phyloP scores from a whole-genome alignment of 108 stramenopile genomes.

The Skeletonema menzelii region DNA sequence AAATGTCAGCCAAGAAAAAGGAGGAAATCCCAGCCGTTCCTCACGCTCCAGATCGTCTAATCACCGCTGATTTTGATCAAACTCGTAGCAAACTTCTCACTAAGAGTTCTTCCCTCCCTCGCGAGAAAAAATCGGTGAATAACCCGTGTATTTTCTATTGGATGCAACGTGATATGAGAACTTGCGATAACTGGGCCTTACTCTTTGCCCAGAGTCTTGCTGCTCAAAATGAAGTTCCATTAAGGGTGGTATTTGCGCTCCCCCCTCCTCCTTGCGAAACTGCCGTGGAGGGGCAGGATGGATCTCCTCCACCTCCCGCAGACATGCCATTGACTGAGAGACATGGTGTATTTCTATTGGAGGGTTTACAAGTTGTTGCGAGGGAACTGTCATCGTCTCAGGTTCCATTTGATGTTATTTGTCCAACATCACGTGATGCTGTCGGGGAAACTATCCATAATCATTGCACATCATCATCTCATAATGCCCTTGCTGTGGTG shows the following conservation, averaged over 20 bases:
- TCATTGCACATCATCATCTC: conserved; percentile 40
- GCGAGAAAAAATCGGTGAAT: neutral
- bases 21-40: conserved; percentile 1
- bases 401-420: conserved; percentile 85
- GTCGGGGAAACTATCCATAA: conserved; percentile 45
- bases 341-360: conserved; percentile 86
- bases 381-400: conserved; percentile 55
- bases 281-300: conserved; percentile 30
- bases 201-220: conserved; percentile 81
- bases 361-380: conserved; percentile 85
- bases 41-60: conserved; percentile 30
- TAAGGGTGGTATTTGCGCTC: conserved; percentile 79
- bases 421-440: conserved; percentile 40
- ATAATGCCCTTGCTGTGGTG: conserved; percentile 67
- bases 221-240: conserved; percentile 44
- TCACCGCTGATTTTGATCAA: conserved; percentile 25
- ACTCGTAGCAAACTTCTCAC: conserved; percentile 42
- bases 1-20: conserved; percentile 3
- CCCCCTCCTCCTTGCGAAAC: conserved; percentile 52
- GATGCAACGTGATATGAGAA: conserved; percentile 97
- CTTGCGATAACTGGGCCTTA: conserved; percentile 95
- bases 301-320: conserved; percentile 30
- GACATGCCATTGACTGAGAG: conserved; percentile 72
- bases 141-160: conserved; percentile 86
- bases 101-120: conserved; percentile 18